Base-by-base conservation (phyloP, 202 grass and related monocot genomes). In the Hordeum pubiflorum region DNA sequence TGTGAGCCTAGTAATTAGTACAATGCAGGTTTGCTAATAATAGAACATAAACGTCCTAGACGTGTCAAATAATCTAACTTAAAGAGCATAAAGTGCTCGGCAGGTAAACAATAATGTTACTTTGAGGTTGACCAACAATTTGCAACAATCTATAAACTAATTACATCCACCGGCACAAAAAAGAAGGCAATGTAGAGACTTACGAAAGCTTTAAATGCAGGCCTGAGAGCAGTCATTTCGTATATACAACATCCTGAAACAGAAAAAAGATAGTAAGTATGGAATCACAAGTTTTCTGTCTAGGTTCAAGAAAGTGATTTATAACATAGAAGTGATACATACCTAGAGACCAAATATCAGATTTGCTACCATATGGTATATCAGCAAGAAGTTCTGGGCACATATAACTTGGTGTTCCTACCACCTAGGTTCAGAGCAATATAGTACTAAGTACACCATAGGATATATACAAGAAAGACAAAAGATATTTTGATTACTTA, bases 341-440 rank as follows among this genome's bases (percentile, higher is more conserved):
- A 94, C 94, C 94, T 87, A 97, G 84, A 84, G 94, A 97, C 94
- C 94, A 97, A 68, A 97, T 91, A 79, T 97, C 95, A 0, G 95
- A 97, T 33, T 97, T 97, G 44, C 92, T 87, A 72, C 94, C 94
- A 82, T 97, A 97, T 54, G 94, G 94, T 91, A 97, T 94, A 86
- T 97, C 95, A 63, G 95, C 95, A 50, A 97, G 90, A 82, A 97
- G 90, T 79, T 97, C 92, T 65, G 92, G 95, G 82, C 95, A 97
- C 95, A 97, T 97, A 69, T 97, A 97, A 84, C 92, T 91, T 56
- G 95, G 95, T 20, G 95, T 97, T 66, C 92, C 92, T 46, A 97
- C 95, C 41, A 97, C 90, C 95, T 97, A 86, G 22, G 57, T 74
- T 36, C 74, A 54, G 43, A 79, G 12, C 31, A 79, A 85, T 61